Conservation (phyloP, 2,329 filamentous ascomycete species). For the Fusarium subglutinans region DNA sequence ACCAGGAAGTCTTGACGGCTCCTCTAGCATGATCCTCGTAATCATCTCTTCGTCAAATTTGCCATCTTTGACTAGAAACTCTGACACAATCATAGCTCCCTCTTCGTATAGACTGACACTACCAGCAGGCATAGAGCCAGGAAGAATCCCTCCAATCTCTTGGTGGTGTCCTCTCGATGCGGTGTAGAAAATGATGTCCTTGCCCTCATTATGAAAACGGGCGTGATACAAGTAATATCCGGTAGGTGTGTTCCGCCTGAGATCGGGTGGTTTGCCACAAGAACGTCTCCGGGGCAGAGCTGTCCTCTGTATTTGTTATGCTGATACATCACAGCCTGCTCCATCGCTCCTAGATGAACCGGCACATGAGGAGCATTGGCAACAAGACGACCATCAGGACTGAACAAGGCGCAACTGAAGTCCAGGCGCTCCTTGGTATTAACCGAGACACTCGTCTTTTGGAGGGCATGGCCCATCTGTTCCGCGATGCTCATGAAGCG, state of each 20-base stretch:
- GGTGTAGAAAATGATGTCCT: constrained; percentile 82
- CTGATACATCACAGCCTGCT: no score
- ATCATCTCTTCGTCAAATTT: constrained; percentile 82
- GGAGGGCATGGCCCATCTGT: no score
- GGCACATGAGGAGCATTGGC: no score
- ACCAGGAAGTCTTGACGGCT: constrained; percentile 76
- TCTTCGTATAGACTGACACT: constrained; percentile 71
- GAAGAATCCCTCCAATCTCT: constrained; percentile 82
- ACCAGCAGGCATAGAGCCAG: constrained; percentile 82
- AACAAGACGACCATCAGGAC: no score
- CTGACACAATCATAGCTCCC: constrained; percentile 68
- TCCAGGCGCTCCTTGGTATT: no score
- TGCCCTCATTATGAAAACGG: constrained; percentile 71
- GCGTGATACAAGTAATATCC: constrained; percentile 82
- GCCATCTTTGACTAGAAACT: constrained; percentile 78
- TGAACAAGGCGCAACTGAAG: no score
- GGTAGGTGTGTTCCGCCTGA: constrained; percentile 85
- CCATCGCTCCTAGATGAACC: no score
- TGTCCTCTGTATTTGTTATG: no score
- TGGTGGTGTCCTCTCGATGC: constrained; percentile 83
- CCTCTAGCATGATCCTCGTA: constrained; percentile 73
- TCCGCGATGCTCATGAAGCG: no score
- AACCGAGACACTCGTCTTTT: no score
- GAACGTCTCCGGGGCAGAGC: no score
- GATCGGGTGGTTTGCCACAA: constrained; percentile 50